phyloP scores from a whole-genome alignment of 1,284 basidiomycete species.

The Irpex sp. region DNA sequence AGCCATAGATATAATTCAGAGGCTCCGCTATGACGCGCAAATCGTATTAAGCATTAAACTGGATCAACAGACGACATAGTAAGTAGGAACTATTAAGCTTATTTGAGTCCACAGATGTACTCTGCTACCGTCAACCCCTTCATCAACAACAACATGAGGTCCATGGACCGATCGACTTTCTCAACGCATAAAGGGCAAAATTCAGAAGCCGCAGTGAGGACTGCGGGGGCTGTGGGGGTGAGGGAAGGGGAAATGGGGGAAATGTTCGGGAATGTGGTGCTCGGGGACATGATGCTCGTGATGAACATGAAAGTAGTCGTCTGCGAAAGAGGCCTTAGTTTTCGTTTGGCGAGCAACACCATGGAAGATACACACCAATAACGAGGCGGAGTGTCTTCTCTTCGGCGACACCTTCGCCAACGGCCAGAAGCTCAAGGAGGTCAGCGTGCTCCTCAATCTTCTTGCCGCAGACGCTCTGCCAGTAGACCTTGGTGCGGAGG shows the following conservation, averaged over 20 bases:
- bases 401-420: constrained; percentile 35
- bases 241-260: not conserved
- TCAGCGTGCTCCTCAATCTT: constrained; percentile 32
- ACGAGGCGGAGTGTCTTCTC: constrained; percentile 34
- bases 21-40: not conserved
- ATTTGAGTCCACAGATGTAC: not conserved
- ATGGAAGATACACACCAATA: constrained; percentile 31
- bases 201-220: not conserved
- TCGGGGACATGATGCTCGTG: not conserved
- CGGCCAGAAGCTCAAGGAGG: constrained; percentile 31
- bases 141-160: not conserved
- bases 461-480: constrained; percentile 35
- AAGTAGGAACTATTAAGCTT: not conserved
- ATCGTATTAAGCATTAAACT: not conserved
- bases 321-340: not conserved
- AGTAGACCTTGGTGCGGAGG: constrained; percentile 35
- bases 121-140: not conserved
- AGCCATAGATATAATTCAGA: not conserved
- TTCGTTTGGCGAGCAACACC: no score
- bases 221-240: not conserved
- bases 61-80: not conserved
- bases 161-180: not conserved
- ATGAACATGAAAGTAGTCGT: not conserved
- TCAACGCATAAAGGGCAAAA: not conserved
- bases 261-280: not conserved